Evolutionary conservation across 805 yeast genomes (phyloP).

Genomic region (Nakazawaea siamensis): DNA sequence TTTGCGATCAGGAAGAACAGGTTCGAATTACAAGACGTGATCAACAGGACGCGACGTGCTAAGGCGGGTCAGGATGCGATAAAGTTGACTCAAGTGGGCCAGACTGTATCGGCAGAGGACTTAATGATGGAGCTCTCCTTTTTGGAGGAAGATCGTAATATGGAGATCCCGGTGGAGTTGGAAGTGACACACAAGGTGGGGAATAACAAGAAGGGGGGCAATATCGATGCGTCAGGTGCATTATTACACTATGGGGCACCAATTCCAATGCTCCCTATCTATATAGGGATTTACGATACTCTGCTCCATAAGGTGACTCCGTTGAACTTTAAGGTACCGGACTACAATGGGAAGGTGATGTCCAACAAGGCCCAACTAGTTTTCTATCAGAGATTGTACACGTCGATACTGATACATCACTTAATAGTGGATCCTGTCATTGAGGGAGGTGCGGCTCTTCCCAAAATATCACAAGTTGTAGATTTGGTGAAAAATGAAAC

Average conservation of each 20-base stretch:
- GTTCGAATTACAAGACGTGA: constrained; percentile 4
- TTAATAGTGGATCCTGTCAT: constrained; percentile 5
- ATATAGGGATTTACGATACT: constrained; percentile 5
- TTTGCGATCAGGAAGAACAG: constrained; percentile 7
- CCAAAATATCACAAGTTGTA: no score
- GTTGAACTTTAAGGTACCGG: background rate
- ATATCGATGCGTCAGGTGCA: background rate
- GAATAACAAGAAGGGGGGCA: background rate
- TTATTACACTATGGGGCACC: constrained; percentile 1
- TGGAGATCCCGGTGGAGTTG: constrained; percentile 4
- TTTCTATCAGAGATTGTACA: constrained; percentile 8
- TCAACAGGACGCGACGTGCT: constrained; percentile 1
- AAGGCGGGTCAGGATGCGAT: background rate
- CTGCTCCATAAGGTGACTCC: background rate
- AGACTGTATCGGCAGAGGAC: background rate
- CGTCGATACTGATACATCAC: constrained; percentile 1
- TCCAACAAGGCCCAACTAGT: constrained; percentile 2
- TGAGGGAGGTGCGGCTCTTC: background rate
- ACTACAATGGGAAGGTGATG: constrained; percentile 1
- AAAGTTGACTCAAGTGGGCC: background rate
- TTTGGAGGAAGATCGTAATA: constrained; percentile 5
- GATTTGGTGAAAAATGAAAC: no score
- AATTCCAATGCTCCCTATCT: constrained; percentile 4
- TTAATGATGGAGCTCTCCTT: constrained; percentile 1
- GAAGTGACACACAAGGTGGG: background rate